Evolutionary conservation across 75 land plant species (phyloP), one percentile per base, ranked within the genome.

Genomic region (Pinus taeda): DNA sequence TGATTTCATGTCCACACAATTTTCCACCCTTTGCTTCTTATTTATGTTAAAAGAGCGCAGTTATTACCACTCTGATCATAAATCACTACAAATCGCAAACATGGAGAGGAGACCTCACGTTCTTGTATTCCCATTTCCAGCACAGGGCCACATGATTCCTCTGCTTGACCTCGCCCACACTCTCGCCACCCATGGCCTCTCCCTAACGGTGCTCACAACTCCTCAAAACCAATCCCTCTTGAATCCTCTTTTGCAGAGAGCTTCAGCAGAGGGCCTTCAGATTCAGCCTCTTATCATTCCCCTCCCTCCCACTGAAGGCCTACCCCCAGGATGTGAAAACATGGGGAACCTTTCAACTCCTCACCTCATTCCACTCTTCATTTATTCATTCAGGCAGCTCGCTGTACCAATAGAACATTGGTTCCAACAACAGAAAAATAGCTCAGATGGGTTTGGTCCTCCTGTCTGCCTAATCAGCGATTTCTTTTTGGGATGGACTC

Each of bases 111-210:
- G 8, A 57, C 59, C 73, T 39, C 83, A 85, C 30, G 65, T 88
- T 58, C 70, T 85, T 20, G 58, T 82, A n/a, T 3, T 90, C 22
- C 90, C 92, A 1, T 74, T 85, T 26, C 78, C 90, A 71, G 70
- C 80, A 20, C 87, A 73, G n/a, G 90, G 92, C 70, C 92, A 90
- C 79, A 65, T 85, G 12, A 78, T 84, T 61, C 92, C 92, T 15
- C 57, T 78, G 75, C 57, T 85, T 11, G 86, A 82, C 81, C 22
- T 88, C 22, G 83, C 85, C 58, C 75, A 37, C 21, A 72, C 79
- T 8, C 57, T 90, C 13, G 84, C 86, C 58, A 29, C 73, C 13
- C 87, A 71, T 17, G 90, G 90, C 36, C 60, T 74, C 22, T 24
- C 37, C 37, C 36, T 81, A 64, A 90, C 81, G 60, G 77, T 85